A percentile compares a stretch with the other conserved stretches of the same genome.
These are phyloP conservation scores for Santalum album DNA, from an alignment of 164 flowering plant genomes.

Conservation along the genomic window DNA sequence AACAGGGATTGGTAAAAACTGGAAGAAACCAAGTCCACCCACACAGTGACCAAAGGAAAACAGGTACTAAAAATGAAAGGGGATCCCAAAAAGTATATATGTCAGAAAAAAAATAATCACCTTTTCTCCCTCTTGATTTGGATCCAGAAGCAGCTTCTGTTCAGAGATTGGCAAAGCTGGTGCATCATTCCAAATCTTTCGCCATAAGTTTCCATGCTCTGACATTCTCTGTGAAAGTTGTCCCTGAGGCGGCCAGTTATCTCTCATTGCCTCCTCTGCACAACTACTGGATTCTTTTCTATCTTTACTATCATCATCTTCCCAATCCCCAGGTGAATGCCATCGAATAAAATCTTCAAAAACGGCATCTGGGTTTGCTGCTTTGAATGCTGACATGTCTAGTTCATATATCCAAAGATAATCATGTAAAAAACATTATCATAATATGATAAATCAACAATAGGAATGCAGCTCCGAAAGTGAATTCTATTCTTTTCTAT, in stretches of 20 bases:
- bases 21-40: too few species aligned
- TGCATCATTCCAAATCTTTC: conserved; percentile 78
- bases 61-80: not conserved
- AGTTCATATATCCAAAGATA: conserved; percentile 10
- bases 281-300: conserved; percentile 10
- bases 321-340: conserved; percentile 99
- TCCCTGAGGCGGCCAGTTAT: conserved; percentile 87
- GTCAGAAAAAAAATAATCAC: conserved; percentile 17
- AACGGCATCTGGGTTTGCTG: conserved; percentile 86
- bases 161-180: conserved; percentile 68
- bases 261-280: conserved; percentile 14
- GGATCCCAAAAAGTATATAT: not conserved
- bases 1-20: too few species aligned
- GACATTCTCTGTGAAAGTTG: conserved; percentile 80
- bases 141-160: conserved; percentile 88
- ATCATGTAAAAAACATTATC: not conserved
- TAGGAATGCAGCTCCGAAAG: too few species aligned
- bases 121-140: conserved; percentile 94
- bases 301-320: conserved; percentile 22
- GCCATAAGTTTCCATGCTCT: conserved; percentile 79
- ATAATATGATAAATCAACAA: not conserved
- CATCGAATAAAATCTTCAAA: conserved; percentile 98
- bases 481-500: too few species aligned
- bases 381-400: conserved; percentile 99
- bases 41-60: too few species aligned